Conservation (phyloP, 805 yeast species). For the Ogataea salicorniae region DNA sequence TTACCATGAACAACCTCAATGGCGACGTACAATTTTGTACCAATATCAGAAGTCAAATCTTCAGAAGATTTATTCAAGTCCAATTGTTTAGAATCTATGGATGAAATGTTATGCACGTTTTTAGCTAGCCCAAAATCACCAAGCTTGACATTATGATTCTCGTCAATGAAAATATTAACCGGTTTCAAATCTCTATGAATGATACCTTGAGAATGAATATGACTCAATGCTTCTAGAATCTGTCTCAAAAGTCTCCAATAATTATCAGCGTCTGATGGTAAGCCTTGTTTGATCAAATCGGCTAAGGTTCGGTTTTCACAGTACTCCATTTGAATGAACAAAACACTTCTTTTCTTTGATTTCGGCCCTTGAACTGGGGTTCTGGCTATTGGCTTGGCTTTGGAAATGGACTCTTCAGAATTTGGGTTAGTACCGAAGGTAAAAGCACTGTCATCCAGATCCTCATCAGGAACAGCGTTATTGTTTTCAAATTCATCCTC, state of each 20-base stretch:
- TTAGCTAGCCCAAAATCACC: constrained; percentile 98
- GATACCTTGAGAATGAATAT: constrained; percentile 89
- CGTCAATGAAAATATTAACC: constrained; percentile 91
- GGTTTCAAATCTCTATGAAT: constrained; percentile 96
- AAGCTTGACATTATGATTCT: constrained; percentile 79
- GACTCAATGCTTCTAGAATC: constrained; percentile 80
- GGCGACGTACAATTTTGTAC: constrained; percentile 92
- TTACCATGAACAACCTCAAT: constrained; percentile 73
- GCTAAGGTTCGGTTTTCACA: constrained; percentile 90
- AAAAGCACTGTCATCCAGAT: constrained; percentile 17
- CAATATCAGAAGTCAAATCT: constrained; percentile 87
- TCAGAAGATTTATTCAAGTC: constrained; percentile 38
- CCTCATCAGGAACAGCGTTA: constrained; percentile 10
- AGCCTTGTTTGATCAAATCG: constrained; percentile 75
- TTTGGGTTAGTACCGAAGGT: constrained; percentile 23
- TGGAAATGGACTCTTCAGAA: background rate
- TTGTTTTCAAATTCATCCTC: constrained; percentile 13
- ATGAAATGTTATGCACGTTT: constrained; percentile 56
- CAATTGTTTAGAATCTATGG: constrained; percentile 7
- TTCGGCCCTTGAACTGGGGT: constrained; percentile 8
- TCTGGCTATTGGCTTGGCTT: constrained; percentile 3
- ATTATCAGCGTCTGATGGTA: constrained; percentile 65
- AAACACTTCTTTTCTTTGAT: constrained; percentile 49
- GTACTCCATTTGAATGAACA: constrained; percentile 97
- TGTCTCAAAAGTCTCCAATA: constrained; percentile 91